Conservation (phyloP, 2,329 filamentous ascomycete genomes). For the Thelonectria blattea region DNA sequence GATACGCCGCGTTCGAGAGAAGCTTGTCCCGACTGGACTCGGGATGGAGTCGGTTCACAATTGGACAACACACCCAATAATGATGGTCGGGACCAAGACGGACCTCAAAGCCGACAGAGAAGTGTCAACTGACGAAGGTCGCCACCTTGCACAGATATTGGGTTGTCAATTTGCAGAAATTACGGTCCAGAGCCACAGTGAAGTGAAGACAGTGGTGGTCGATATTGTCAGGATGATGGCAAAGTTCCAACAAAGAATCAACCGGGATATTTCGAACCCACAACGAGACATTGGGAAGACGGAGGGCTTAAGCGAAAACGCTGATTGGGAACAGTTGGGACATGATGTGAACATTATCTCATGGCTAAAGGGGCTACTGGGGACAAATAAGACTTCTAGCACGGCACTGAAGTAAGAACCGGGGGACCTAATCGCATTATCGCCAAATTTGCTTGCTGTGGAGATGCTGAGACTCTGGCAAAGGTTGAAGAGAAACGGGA, state of each 20-base stretch:
- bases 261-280: not conserved
- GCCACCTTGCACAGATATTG: not conserved
- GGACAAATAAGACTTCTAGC: too few species aligned
- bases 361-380: too few species aligned
- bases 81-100: not conserved
- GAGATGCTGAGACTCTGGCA: too few species aligned
- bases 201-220: slow-evolving; percentile 20
- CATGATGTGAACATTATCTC: too few species aligned
- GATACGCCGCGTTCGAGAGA: not conserved
- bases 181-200: slow-evolving; percentile 26
- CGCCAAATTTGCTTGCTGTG: too few species aligned
- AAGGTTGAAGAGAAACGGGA: too few species aligned
- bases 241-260: not conserved
- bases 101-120: not conserved
- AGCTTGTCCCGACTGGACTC: not conserved
- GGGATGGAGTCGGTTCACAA: not conserved
- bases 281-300: not conserved
- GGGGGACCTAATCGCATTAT: too few species aligned
- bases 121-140: slow-evolving; percentile 1
- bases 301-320: not conserved
- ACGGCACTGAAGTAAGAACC: too few species aligned
- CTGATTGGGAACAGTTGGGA: not conserved
- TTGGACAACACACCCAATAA: not conserved
- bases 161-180: not conserved
- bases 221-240: not conserved